Conservation (phyloP, 148 eudicot genomes). For the Rhododendron molle region DNA sequence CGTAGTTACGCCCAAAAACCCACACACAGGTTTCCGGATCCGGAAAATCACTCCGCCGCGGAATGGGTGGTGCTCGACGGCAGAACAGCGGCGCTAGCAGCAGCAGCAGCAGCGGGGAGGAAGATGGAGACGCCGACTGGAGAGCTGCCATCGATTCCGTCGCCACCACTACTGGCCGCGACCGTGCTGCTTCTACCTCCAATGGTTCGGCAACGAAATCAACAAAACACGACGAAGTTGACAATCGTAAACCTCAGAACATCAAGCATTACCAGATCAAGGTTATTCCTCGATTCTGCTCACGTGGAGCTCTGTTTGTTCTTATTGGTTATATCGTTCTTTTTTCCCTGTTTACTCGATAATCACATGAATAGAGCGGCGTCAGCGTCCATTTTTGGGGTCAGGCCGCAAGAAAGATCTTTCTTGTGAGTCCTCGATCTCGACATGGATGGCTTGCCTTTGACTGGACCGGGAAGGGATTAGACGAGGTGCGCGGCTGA, state of each 20-base stretch:
- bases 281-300: conserved; percentile 29
- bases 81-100: conserved; percentile 24
- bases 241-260: conserved; percentile 27
- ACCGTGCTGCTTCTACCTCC: conserved; percentile 14
- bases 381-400: no score
- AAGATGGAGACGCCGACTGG: conserved; percentile 89
- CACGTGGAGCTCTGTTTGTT: not conserved
- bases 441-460: no score
- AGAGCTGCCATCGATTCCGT: conserved; percentile 68
- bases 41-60: not conserved
- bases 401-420: no score
- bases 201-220: conserved; percentile 5
- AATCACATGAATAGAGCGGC: not conserved
- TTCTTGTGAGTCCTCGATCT: no score
- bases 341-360: not conserved
- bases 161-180: conserved; percentile 15
- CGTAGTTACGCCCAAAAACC: no score
- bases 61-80: conserved; percentile 18
- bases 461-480: no score
- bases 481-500: no score
- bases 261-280: conserved; percentile 71
- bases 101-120: conserved; percentile 64
- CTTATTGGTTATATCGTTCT: not conserved
- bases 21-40: not conserved
- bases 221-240: conserved; percentile 12